phyloP scores from a whole-genome alignment of 1,284 basidiomycete genomes.

The Microbotryum silenes-acaulis region DNA sequence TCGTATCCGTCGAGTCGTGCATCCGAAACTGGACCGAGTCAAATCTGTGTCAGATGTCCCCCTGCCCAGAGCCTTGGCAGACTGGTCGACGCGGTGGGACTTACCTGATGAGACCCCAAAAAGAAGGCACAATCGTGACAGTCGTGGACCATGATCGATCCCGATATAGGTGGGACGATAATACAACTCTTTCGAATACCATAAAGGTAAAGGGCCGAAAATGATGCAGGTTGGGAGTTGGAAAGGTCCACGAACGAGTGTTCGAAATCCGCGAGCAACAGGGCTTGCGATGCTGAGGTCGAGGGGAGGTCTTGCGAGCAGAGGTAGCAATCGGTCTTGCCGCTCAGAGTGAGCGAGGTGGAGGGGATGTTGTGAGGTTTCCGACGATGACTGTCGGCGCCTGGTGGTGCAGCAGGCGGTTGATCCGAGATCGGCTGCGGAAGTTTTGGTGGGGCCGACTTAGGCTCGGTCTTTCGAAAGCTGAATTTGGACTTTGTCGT shows the following conservation, averaged over 20 bases:
- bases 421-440: background rate
- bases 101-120: slow-evolving; percentile 20
- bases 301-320: slow-evolving; percentile 3
- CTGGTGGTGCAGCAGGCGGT: background rate
- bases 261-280: slow-evolving; percentile 8
- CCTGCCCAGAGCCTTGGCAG: background rate
- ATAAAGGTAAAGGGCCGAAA: slow-evolving; percentile 12
- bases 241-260: slow-evolving; percentile 16
- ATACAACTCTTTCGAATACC: slow-evolving; percentile 5
- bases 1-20: slow-evolving; percentile 17
- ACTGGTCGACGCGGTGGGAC: background rate
- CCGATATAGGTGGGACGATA: slow-evolving; percentile 1
- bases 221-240: background rate
- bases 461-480: slow-evolving; percentile 8
- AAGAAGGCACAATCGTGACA: slow-evolving; percentile 9
- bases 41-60: background rate
- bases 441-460: background rate
- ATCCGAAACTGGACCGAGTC: slow-evolving; percentile 18
- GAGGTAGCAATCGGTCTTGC: background rate
- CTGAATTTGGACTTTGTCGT: slow-evolving; percentile 20
- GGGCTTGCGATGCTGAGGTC: background rate
- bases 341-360: slow-evolving; percentile 1
- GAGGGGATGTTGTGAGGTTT: background rate
- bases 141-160: slow-evolving; percentile 15
- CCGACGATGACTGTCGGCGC: background rate